These are phyloP conservation scores for Kluyveromyces starmeri DNA, from an alignment of 805 yeast genomes.

Conservation along the genomic window DNA sequence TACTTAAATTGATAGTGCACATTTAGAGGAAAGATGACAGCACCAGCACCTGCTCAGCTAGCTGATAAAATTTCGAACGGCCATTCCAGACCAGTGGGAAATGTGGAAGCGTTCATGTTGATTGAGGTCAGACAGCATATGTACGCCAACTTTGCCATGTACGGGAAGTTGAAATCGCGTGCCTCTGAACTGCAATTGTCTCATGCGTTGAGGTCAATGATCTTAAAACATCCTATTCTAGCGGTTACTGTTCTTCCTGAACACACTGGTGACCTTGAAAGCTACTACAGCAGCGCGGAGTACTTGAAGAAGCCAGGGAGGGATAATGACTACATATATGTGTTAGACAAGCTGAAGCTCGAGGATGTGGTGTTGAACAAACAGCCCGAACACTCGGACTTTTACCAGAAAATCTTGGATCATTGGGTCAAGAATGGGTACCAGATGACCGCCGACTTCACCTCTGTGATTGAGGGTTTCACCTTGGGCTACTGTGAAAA, in stretches of 20 bases:
- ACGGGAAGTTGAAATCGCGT: slow-evolving; percentile 13
- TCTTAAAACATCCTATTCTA: slow-evolving; percentile 17
- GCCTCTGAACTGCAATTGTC: slow-evolving; percentile 8
- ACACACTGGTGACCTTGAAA: slow-evolving; percentile 8
- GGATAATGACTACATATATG: slow-evolving; percentile 18
- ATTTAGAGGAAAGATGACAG: too few species aligned
- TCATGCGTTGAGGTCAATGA: slow-evolving; percentile 12
- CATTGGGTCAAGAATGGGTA: slow-evolving; percentile 12
- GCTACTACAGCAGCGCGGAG: slow-evolving; percentile 15
- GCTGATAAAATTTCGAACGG: too few species aligned
- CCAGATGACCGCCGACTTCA: slow-evolving; percentile 8
- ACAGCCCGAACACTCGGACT: slow-evolving; percentile 14
- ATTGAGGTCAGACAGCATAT: slow-evolving; percentile 18
- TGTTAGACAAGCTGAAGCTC: slow-evolving; percentile 11
- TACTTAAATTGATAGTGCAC: too few species aligned
- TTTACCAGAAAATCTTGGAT: slow-evolving; percentile 6
- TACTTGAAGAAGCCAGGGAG: slow-evolving; percentile 16
- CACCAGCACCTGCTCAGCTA: too few species aligned
- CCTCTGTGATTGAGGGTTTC: slow-evolving; percentile 12
- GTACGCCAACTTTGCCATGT: slow-evolving; percentile 18
- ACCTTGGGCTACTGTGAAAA: slow-evolving; percentile 13
- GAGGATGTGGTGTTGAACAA: slow-evolving; percentile 18
- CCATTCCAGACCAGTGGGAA: slow-evolving; percentile 26
- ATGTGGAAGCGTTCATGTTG: slow-evolving; percentile 22
- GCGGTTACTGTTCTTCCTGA: slow-evolving; percentile 15